Base-by-base conservation (phyloP, 176 grass and related monocot genomes). In the Eleusine indica region DNA sequence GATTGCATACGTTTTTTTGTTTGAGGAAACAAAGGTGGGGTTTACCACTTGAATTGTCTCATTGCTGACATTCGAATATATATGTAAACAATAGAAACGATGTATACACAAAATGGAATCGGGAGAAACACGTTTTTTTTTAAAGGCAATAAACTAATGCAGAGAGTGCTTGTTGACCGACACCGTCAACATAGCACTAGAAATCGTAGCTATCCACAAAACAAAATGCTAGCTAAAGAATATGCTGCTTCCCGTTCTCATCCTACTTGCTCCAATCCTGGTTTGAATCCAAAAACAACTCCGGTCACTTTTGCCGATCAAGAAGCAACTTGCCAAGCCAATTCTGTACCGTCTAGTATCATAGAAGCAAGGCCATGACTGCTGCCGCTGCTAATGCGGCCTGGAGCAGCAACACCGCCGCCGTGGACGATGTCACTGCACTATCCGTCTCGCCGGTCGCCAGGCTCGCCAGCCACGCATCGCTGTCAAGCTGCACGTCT, bases 381-480 rank as follows among this genome's bases (percentile, higher is more conserved):
- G 63, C 84, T 0, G 68, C 84, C 6, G 75, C 73, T 8, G 73
- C 83, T 29, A 91, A 28, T 14, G 40, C 64, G 2, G 81, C 78
- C n/a, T 82, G 88, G 15, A 91, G 70, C 19, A 62, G 30, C 75
- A 84, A 7, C 41, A 79, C 74, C 47, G 73, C n/a, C 61, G 57
- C 71, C 37, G 47, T 64, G 18, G 46, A 17, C 38, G 62, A 13
- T 35, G 53, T 39, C 25, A 63, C 7, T 6, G 89, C 84, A 10
- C 52, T 75, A 64, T 30, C 70, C 22, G 42, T 77, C 46, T 91
- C 87, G n/a, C 92, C 88, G 40, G 88, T 81, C 3, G 96, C 96
- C 82, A 98, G 57, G 82, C 63, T 93, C 51, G 96, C 96, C n/a
- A 98, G 82, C 93, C 93, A 98, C 1, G 93, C 68, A 41, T 95